phyloP scores from a whole-genome alignment of 2,329 filamentous ascomycete species.

The Talaromyces sp. region DNA sequence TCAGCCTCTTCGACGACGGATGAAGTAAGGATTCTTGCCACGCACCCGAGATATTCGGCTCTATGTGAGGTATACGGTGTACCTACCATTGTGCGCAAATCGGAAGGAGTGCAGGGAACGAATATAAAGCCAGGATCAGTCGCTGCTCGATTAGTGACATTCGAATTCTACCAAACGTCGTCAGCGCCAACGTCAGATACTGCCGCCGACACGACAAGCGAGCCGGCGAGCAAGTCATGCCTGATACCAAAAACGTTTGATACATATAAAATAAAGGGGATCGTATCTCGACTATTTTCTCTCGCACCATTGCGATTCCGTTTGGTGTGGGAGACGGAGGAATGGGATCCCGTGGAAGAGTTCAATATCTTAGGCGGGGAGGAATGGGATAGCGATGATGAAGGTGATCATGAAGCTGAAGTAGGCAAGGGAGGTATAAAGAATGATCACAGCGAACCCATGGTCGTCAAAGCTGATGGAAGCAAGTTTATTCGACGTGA shows the following conservation, averaged over 20 bases:
- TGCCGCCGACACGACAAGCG: neutral
- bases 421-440: constrained; percentile 31
- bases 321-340: constrained; percentile 84
- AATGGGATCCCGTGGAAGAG: constrained; percentile 75
- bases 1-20: constrained; percentile 43
- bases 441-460: constrained; percentile 12
- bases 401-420: constrained; percentile 42
- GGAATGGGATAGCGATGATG: constrained; percentile 36
- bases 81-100: constrained; percentile 60
- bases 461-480: constrained; percentile 29
- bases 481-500: constrained; percentile 73
- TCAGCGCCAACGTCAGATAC: constrained; percentile 3
- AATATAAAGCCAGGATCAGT: constrained; percentile 72
- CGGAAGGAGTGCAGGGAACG: constrained; percentile 35
- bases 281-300: constrained; percentile 70
- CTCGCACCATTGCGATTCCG: constrained; percentile 63
- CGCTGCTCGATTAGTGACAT: constrained; percentile 69
- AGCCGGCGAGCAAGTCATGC: constrained; percentile 32
- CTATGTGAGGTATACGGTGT: constrained; percentile 75
- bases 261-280: constrained; percentile 76
- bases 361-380: constrained; percentile 59
- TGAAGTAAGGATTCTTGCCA: constrained; percentile 53
- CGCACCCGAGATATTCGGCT: constrained; percentile 70
- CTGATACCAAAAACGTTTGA: constrained; percentile 74
- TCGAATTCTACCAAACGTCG: constrained; percentile 56